These are phyloP conservation scores for Hypoxylon sp. DNA, from an alignment of 2,329 filamentous ascomycete species.

Conservation along the genomic window DNA sequence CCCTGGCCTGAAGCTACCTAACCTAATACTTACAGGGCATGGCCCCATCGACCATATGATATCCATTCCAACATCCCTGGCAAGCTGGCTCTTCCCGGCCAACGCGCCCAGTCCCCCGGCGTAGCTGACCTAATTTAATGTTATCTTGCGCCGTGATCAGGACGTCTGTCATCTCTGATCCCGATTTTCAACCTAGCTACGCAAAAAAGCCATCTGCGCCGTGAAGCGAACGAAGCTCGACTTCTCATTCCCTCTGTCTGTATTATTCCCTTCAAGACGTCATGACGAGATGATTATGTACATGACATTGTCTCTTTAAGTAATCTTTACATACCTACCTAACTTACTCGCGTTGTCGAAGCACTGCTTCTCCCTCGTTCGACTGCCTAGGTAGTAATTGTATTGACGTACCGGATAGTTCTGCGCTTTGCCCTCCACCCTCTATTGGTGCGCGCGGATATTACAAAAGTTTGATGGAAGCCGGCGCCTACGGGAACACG, in stretches of 20 bases:
- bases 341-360: slow-evolving; percentile 17
- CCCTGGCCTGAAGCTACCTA: slow-evolving; percentile 26
- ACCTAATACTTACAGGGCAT: neutral
- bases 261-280: slow-evolving; percentile 16
- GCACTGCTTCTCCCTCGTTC: slow-evolving; percentile 12
- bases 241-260: slow-evolving; percentile 14
- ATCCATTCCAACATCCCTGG: slow-evolving; percentile 7
- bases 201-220: slow-evolving; percentile 18
- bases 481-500: slow-evolving; percentile 27
- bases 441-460: slow-evolving; percentile 15
- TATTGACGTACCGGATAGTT: slow-evolving; percentile 12
- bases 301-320: slow-evolving; percentile 18
- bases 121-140: slow-evolving; percentile 37
- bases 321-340: slow-evolving; percentile 24
- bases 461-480: slow-evolving; percentile 34
- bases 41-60: slow-evolving; percentile 33
- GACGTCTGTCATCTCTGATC: slow-evolving; percentile 27
- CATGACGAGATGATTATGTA: slow-evolving; percentile 9
- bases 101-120: slow-evolving; percentile 32
- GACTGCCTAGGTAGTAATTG: slow-evolving; percentile 14
- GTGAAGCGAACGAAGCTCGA: slow-evolving; percentile 22
- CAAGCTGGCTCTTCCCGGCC: slow-evolving; percentile 35
- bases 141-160: slow-evolving; percentile 28
- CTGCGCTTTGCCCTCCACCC: slow-evolving; percentile 24
- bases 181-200: slow-evolving; percentile 17